Evolutionary conservation across 73 alveolate species (phyloP).

Genomic region (Symbiodinium pilosum): DNA sequence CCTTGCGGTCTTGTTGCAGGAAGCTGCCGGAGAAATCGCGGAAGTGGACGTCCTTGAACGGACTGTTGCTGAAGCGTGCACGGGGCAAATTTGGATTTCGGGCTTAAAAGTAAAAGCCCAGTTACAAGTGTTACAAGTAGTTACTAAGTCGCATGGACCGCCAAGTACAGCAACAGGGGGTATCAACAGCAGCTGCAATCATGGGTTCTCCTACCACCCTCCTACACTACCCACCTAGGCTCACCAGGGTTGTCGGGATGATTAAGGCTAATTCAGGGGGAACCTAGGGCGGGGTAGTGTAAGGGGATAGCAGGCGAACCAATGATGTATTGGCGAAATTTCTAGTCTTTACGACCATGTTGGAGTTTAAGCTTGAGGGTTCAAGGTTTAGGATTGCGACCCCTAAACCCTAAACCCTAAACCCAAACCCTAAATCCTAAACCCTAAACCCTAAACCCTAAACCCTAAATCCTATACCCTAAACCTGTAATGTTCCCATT

Average conservation of each 20-base stretch:
- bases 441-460: not conserved
- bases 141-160: not conserved
- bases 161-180: not conserved
- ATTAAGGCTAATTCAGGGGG: no score
- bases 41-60: conserved; percentile 30
- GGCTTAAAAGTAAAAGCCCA: not conserved
- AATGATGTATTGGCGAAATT: no score
- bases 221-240: no score
- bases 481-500: no score
- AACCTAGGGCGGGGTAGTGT: no score
- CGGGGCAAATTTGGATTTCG: not conserved
- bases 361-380: not conserved
- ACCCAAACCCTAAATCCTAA: not conserved
- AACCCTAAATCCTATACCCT: not conserved
- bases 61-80: no score
- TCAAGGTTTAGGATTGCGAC: not conserved
- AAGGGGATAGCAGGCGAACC: no score
- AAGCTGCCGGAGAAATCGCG: conserved; percentile 28
- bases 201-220: no score
- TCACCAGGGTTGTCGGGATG: no score
- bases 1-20: conserved; percentile 68
- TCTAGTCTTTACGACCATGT: no score
- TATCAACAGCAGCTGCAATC: no score
- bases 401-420: conserved; percentile 1
- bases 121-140: not conserved